Evolutionary conservation across 2,329 filamentous ascomycete species (phyloP), one percentile per base, ranked within the genome.

Genomic region (Fusarium armeniacum): DNA sequence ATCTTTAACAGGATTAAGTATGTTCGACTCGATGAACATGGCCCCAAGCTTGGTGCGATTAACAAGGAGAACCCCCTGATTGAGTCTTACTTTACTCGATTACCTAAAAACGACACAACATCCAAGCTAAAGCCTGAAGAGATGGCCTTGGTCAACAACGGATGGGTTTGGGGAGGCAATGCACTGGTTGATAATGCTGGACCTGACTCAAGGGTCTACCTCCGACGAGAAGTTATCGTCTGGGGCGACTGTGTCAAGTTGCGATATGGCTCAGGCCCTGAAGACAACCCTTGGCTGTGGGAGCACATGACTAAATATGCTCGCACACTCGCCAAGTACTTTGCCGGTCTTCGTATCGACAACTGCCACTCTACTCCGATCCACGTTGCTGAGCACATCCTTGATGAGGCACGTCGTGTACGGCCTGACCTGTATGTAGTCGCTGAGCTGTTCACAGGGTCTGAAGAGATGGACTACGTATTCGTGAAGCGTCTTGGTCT

Each of bases 241-340:
- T 99, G 96, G 96, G 94, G 95, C 16, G 96, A 99, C 78, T 99
- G 97, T 78, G 96, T 98, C 67, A 99, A 99, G 83, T 86, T 99
- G 55, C 90, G 96, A 20, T 99, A 98, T 76, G 96, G 96, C 35
- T 86, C 83, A 28, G 85, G 89, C 0, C 92, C 91, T 0, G 82
- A 94, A 55, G 96, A 98, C 78, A 98, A 91, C 74, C 95, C 96
- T 0, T 99, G 90, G 83, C 84, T 99, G 11, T 99, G 96, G 96
- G 90, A 97, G 11, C 93, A 93, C 78, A 99, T 99, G 94, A 93
- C 92, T 38, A 89, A 91, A 73, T 99, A 99, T 78, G 97, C 94
- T 6, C 90, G 91, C 38, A 86, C 96, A 77, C 90, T 99, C 86
- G 96, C 97, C 60, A 97, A 94, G 77, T 94, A 97, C 79, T 99